Evolutionary conservation across 139 green algal genomes (phyloP).

Genomic region (Coccomyxa sp.): DNA sequence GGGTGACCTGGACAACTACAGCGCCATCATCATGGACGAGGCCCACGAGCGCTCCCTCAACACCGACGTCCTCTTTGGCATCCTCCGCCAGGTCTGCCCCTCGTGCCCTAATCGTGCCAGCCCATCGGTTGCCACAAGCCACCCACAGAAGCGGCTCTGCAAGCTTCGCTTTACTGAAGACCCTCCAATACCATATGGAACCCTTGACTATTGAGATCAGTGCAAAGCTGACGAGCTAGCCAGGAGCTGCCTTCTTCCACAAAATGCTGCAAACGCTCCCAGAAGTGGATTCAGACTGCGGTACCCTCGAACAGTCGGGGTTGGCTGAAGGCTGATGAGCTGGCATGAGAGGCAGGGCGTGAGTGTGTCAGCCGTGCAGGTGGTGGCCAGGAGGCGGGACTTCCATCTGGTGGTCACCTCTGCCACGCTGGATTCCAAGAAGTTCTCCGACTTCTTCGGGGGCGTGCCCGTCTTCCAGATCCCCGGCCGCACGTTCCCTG

Average conservation of each 20-base stretch:
- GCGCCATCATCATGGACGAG: conserved; percentile 83
- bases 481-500: conserved; percentile 95
- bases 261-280: no score
- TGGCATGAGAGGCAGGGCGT: no score
- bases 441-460: conserved; percentile 89
- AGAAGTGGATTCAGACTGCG: no score
- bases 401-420: conserved; percentile 97
- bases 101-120: not conserved
- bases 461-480: conserved; percentile 90
- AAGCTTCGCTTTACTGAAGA: no score
- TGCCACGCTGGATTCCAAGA: conserved; percentile 87
- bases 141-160: not conserved
- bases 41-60: conserved; percentile 94
- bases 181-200: not conserved
- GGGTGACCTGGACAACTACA: conserved; percentile 77
- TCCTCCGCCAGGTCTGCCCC: conserved; percentile 76
- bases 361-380: conserved; percentile 29
- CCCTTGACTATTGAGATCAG: no score
- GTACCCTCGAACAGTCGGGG: no score
- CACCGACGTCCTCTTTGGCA: conserved; percentile 96
- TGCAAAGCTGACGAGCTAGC: no score
- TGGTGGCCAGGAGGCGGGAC: conserved; percentile 79
- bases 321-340: no score
- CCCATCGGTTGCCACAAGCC: not conserved
- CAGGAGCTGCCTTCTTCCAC: no score